Conservation (phyloP, 2,329 filamentous ascomycete species). For the Talaromyces sp. region DNA sequence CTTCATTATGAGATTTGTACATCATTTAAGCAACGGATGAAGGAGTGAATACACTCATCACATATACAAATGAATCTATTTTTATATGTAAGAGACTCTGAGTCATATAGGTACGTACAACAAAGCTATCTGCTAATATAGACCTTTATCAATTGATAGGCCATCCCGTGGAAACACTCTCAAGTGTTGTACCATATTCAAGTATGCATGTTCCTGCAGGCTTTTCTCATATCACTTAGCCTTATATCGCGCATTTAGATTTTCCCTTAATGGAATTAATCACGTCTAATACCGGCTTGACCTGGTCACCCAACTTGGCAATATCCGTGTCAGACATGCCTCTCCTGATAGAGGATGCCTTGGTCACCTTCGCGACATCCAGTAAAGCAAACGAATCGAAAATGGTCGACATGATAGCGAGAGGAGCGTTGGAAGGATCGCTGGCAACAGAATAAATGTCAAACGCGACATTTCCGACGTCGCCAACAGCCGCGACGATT, state of each 20-base stretch:
- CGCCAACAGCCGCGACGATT: background rate
- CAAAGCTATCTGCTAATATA: too few species aligned
- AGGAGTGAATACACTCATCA: too few species aligned
- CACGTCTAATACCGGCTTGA: background rate
- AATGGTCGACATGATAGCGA: background rate
- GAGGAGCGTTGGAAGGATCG: background rate
- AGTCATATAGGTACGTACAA: too few species aligned
- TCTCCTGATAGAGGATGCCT: background rate
- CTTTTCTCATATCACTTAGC: too few species aligned
- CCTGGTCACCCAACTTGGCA: background rate
- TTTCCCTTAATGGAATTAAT: slow-evolving; percentile 7
- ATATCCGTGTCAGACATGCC: background rate
- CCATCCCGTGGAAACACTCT: too few species aligned
- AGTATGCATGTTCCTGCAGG: too few species aligned
- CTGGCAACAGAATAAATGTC: background rate
- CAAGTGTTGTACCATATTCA: too few species aligned
- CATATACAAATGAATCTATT: too few species aligned
- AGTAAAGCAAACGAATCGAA: background rate
- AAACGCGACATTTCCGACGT: background rate
- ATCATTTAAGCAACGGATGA: too few species aligned
- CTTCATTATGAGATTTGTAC: too few species aligned
- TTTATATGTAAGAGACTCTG: too few species aligned
- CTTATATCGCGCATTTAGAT: background rate
- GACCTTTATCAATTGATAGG: too few species aligned
- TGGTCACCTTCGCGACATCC: background rate